phyloP scores from a whole-genome alignment of 352 stramenopile genomes.

The Phytophthora ohioensis region DNA sequence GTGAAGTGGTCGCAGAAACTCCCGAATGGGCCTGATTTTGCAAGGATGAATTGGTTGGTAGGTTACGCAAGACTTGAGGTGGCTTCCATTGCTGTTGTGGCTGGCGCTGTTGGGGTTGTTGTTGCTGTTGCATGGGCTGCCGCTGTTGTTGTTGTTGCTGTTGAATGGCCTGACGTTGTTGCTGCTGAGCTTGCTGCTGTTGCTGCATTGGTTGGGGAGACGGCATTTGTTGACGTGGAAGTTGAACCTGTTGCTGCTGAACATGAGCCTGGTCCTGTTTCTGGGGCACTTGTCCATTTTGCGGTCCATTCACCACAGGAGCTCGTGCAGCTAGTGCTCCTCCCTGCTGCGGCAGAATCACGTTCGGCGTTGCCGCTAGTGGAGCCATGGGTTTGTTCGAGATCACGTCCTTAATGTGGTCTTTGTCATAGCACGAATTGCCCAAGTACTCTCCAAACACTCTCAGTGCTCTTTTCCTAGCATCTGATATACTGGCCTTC shows the following conservation, averaged over 20 bases:
- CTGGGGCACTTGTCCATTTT: conserved; percentile 7
- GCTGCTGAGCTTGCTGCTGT: conserved; percentile 7
- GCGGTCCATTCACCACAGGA: conserved; percentile 5
- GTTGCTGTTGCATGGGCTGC: conserved; percentile 12
- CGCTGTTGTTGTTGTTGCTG: conserved; percentile 11
- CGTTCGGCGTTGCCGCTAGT: conserved; percentile 26
- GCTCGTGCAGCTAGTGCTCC: neutral
- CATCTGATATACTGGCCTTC: conserved; percentile 90
- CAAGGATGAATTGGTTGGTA: conserved; percentile 21
- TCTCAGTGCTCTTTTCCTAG: conserved; percentile 77
- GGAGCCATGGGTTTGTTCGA: conserved; percentile 53
- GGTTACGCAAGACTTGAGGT: conserved; percentile 28
- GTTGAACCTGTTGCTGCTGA: conserved; percentile 18
- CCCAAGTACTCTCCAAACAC: conserved; percentile 89
- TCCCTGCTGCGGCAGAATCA: conserved; percentile 25
- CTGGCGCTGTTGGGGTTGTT: conserved; percentile 22
- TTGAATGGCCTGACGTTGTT: conserved; percentile 4
- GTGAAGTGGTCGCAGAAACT: conserved; percentile 23
- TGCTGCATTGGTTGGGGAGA: conserved; percentile 11
- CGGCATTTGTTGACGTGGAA: conserved; percentile 9
- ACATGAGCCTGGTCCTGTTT: conserved; percentile 17
- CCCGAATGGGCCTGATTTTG: conserved; percentile 25
- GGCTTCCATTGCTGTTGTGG: conserved; percentile 44
- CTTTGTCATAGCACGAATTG: conserved; percentile 90
- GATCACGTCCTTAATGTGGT: conserved; percentile 84